These are phyloP conservation scores for Fusarium miscanthi DNA, from an alignment of 2,329 filamentous ascomycete species.

Conservation along the genomic window DNA sequence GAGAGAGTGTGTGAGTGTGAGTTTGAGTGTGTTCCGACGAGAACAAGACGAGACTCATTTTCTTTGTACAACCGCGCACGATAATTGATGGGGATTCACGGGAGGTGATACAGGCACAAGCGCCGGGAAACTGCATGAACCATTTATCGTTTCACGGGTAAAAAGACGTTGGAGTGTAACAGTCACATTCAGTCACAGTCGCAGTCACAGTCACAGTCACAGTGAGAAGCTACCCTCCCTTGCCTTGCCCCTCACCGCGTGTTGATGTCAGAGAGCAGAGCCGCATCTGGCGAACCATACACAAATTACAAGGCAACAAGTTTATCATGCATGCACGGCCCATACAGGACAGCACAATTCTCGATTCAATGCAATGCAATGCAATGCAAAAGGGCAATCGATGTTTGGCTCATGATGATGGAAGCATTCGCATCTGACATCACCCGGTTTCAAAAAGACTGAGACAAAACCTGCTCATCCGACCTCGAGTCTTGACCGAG, in stretches of 20 bases:
- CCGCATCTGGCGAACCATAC: conserved; percentile 17
- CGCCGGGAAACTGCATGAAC: conserved; percentile 3
- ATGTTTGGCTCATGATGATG: not conserved
- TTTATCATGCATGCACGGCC: not conserved
- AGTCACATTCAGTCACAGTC: not conserved
- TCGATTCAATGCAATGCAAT: too few relatives aligned
- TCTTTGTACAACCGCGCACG: not conserved
- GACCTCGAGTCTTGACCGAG: not conserved
- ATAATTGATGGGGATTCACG: not conserved
- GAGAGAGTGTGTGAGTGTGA: not conserved
- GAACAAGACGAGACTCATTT: not conserved
- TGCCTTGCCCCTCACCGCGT: not conserved
- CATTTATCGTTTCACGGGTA: not conserved
- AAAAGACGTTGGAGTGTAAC: not conserved
- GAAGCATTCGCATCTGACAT: not conserved
- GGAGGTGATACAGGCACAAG: conserved; percentile 4
- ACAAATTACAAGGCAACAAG: not conserved
- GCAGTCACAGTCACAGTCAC: not conserved
- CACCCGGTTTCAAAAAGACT: not conserved
- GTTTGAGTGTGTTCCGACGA: not conserved
- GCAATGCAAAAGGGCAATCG: not conserved
- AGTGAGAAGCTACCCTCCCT: not conserved
- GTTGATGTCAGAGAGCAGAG: not conserved
- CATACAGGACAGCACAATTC: not conserved
- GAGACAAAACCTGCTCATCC: not conserved